Evolutionary conservation across 345 rosid genomes (phyloP).

Genomic region (Corchorus olitorius): DNA sequence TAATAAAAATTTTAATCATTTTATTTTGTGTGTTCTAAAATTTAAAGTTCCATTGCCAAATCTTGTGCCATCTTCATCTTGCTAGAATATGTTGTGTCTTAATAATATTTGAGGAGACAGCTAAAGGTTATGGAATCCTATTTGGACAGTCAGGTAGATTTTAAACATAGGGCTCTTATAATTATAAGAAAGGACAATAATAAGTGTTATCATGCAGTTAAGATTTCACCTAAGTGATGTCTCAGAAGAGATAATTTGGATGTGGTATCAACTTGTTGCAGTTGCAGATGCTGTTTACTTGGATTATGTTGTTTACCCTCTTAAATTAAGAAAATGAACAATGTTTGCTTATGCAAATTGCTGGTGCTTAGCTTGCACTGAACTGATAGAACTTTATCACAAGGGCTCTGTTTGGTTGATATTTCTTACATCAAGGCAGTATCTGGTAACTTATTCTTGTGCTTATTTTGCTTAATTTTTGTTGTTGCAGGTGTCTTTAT

Average conservation of each 20-base stretch:
- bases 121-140: neutral
- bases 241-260: neutral
- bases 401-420: neutral
- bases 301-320: neutral
- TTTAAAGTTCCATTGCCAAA: neutral
- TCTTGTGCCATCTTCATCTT: neutral
- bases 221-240: no score
- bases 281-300: neutral
- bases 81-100: neutral
- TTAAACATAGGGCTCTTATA: neutral
- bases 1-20: neutral
- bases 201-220: no score
- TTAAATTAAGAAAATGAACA: neutral
- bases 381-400: neutral
- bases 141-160: neutral
- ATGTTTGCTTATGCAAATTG: neutral
- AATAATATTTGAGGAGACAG: neutral
- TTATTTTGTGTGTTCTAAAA: neutral
- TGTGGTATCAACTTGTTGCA: neutral
- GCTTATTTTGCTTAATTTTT: neutral
- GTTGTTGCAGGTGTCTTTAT: slow-evolving; percentile 56
- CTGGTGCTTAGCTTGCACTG: neutral
- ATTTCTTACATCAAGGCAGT: neutral
- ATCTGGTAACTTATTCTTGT: neutral
- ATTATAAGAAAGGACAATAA: neutral